These are phyloP conservation scores for Powellomyces hirtus DNA, from an alignment of 192 early-diverging fungal genomes.

Conservation along the genomic window DNA sequence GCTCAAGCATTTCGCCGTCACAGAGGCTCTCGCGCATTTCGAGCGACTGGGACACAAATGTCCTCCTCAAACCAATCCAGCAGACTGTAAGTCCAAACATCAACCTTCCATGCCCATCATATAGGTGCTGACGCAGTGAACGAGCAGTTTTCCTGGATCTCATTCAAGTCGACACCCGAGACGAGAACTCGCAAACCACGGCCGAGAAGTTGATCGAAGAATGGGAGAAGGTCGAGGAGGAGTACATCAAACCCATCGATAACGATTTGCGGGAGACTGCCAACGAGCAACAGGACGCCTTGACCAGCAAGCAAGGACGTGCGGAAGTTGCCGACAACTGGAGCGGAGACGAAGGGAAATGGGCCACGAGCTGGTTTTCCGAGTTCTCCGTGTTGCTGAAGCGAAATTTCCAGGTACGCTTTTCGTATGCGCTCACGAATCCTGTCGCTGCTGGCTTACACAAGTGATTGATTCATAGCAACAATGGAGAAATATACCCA, in stretches of 20 bases:
- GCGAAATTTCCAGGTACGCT: constrained; percentile 23
- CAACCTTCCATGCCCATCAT: neutral
- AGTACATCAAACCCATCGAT: constrained; percentile 16
- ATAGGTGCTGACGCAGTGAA: no score
- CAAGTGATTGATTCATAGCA: neutral
- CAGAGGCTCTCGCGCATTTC: constrained; percentile 43
- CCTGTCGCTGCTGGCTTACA: neutral
- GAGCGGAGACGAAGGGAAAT: neutral
- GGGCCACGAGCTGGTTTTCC: neutral
- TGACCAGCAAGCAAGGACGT: constrained; percentile 6
- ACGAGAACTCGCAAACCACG: constrained; percentile 41
- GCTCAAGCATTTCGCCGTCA: no score
- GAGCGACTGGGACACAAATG: constrained; percentile 33
- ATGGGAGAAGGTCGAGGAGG: neutral
- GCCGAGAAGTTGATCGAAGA: constrained; percentile 23
- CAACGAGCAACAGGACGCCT: neutral
- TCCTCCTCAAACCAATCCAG: constrained; percentile 46
- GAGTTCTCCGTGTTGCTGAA: constrained; percentile 6
- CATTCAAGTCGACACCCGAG: constrained; percentile 38
- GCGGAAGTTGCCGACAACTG: neutral
- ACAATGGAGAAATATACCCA: neutral
- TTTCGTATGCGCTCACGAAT: constrained; percentile 26
- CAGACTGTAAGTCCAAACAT: constrained; percentile 23
- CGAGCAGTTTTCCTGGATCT: constrained; percentile 52
- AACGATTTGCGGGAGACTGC: neutral